Conservation (phyloP, 1,284 basidiomycete species). For the Moniliophthora roreri region DNA sequence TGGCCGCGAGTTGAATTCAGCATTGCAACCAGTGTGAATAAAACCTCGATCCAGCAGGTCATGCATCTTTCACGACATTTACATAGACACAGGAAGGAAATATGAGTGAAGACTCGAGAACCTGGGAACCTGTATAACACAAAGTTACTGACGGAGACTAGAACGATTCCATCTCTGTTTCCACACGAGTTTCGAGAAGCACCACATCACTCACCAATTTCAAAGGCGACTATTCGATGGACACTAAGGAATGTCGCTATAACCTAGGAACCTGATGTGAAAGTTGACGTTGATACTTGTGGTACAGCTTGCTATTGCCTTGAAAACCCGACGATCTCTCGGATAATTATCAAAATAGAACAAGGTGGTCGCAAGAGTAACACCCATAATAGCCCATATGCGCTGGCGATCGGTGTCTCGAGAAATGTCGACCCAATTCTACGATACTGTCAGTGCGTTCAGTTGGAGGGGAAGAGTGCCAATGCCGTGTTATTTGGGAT, state of each 20-base stretch:
- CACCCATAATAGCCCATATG: slow-evolving; percentile 1
- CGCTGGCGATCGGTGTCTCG: not conserved
- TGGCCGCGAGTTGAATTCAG: too few relatives aligned
- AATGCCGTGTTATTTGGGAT: too few relatives aligned
- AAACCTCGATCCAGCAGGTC: too few relatives aligned
- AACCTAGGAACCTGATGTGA: not conserved
- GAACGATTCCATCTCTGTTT: not conserved
- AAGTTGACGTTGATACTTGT: too few relatives aligned
- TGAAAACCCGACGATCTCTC: not conserved
- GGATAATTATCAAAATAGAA: slow-evolving; percentile 9
- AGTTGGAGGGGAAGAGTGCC: too few relatives aligned
- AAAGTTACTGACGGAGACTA: not conserved
- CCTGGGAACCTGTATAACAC: too few relatives aligned
- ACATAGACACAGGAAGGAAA: too few relatives aligned
- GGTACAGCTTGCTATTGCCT: not conserved
- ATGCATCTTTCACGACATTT: too few relatives aligned
- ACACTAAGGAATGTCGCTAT: slow-evolving; percentile 1
- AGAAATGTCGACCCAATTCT: slow-evolving; percentile 4
- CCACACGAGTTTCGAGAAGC: not conserved
- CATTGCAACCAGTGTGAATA: too few relatives aligned
- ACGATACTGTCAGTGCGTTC: not conserved
- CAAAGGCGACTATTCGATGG: not conserved
- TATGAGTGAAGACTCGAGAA: too few relatives aligned
- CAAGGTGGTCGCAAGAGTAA: slow-evolving; percentile 1
- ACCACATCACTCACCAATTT: not conserved